These are phyloP conservation scores for Trichoderma gracile DNA, from an alignment of 2,329 filamentous ascomycete genomes.

Conservation along the genomic window DNA sequence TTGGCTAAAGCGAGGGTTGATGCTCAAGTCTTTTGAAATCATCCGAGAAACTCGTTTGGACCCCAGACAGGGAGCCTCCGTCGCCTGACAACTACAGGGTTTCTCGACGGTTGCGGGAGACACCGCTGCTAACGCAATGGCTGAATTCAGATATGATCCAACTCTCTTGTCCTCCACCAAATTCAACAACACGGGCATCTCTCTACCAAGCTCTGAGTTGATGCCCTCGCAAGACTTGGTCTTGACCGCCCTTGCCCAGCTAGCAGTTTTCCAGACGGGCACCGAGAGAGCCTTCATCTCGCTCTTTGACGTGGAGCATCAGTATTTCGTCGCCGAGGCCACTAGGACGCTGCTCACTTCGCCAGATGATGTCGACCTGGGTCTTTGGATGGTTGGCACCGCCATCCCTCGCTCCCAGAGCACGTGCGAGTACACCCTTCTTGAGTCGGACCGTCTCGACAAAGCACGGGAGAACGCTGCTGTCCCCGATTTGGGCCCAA, in stretches of 20 bases:
- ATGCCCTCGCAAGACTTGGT: slow-evolving; percentile 36
- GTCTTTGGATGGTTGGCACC: slow-evolving; percentile 30
- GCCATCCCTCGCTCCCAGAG: slow-evolving; percentile 31
- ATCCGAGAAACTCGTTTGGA: neutral
- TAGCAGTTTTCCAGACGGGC: slow-evolving; percentile 47
- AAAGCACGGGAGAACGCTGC: neutral
- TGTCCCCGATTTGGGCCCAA: neutral
- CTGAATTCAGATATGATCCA: slow-evolving; percentile 20
- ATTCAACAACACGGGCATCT: slow-evolving; percentile 13
- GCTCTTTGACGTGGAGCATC: slow-evolving; percentile 47
- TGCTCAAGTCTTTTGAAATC: neutral
- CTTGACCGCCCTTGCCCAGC: slow-evolving; percentile 50
- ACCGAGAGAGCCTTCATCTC: slow-evolving; percentile 47
- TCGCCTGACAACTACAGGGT: neutral
- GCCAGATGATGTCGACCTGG: slow-evolving; percentile 7
- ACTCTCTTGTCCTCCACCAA: slow-evolving; percentile 14
- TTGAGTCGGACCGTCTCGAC: slow-evolving; percentile 20
- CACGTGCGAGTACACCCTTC: slow-evolving; percentile 29
- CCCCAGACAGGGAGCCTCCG: neutral
- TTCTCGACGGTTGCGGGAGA: neutral
- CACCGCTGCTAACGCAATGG: neutral
- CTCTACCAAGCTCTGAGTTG: slow-evolving; percentile 26
- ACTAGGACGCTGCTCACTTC: slow-evolving; percentile 41
- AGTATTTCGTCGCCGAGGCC: slow-evolving; percentile 51
- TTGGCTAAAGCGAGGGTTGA: neutral